Evolutionary conservation across 768 basidiomycete species (phyloP).

Genomic region (Leccinellum luteum): DNA sequence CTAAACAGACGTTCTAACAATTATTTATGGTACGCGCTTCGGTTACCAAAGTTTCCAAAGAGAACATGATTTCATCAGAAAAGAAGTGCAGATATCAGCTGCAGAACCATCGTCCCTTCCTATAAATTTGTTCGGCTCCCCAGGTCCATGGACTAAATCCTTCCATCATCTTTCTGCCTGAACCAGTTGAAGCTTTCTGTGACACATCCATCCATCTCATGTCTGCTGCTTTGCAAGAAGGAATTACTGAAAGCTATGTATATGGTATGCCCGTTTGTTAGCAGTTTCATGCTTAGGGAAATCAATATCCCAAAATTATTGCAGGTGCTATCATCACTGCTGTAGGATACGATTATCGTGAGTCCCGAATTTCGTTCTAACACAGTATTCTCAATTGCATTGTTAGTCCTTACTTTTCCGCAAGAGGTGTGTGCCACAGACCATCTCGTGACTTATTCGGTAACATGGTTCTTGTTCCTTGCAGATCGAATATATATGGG

Average conservation of each 20-base stretch:
- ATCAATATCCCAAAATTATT: not conserved
- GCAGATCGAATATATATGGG: not conserved
- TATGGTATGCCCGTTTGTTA: not conserved
- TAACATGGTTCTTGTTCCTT: not conserved
- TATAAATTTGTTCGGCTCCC: not conserved
- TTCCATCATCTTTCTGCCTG: not conserved
- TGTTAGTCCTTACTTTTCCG: not conserved
- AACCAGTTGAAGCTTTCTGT: not conserved
- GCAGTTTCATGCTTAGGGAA: not conserved
- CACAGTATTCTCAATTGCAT: not conserved
- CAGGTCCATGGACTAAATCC: not conserved
- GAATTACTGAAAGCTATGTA: not conserved
- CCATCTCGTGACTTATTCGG: not conserved
- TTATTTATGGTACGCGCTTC: not conserved
- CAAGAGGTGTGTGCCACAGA: not conserved
- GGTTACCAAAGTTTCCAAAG: not conserved
- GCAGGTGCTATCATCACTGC: not conserved
- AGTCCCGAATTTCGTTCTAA: not conserved
- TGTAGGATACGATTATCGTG: not conserved
- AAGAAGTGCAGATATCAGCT: not conserved
- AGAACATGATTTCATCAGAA: not conserved
- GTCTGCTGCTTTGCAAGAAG: not conserved
- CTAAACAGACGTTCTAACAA: too few species aligned
- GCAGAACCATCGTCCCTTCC: not conserved
- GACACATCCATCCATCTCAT: not conserved